Evolutionary conservation across 176 grass and related monocot species (phyloP).

Genomic region (Pontederia crassipes): DNA sequence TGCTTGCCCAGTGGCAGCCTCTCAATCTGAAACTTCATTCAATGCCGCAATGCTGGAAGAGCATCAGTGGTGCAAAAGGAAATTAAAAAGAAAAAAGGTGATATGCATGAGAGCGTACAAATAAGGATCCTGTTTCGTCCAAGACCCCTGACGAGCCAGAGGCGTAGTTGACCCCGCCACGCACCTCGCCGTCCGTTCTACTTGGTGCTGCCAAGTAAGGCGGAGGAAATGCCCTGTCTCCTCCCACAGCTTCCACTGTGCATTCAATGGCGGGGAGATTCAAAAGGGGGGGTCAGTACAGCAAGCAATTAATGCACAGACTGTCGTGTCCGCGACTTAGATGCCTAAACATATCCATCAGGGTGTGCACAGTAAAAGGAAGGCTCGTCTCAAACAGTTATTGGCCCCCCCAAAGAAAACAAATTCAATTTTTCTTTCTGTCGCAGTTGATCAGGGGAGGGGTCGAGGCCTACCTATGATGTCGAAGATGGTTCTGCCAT

Average conservation of each 20-base stretch:
- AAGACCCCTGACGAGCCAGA: constrained; percentile 91
- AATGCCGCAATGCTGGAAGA: constrained; percentile 3
- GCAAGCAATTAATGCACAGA: neutral
- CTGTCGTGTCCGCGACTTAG: too few species aligned
- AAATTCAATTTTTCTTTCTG: too few species aligned
- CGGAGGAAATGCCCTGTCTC: constrained; percentile 46
- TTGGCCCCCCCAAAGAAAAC: too few species aligned
- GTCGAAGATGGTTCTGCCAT: constrained; percentile 74
- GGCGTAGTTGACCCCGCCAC: constrained; percentile 58
- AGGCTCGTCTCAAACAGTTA: too few species aligned
- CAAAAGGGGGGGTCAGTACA: neutral
- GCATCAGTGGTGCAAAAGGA: constrained; percentile 16
- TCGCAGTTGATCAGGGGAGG: too few species aligned
- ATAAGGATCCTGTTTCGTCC: constrained; percentile 69
- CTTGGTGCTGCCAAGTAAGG: constrained; percentile 63
- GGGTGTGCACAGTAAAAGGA: too few species aligned
- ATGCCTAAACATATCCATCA: too few species aligned
- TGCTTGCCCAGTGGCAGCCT: constrained; percentile 60
- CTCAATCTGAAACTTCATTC: constrained; percentile 34
- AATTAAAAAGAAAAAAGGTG: neutral
- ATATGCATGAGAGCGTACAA: constrained; percentile 30
- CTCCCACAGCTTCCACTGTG: constrained; percentile 61
- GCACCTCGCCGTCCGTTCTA: constrained; percentile 18
- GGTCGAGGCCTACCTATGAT: constrained; percentile 43
- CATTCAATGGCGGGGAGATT: constrained; percentile 4